Evolutionary conservation across 352 stramenopile species (phyloP).

Genomic region (Phytophthora hybrid): DNA sequence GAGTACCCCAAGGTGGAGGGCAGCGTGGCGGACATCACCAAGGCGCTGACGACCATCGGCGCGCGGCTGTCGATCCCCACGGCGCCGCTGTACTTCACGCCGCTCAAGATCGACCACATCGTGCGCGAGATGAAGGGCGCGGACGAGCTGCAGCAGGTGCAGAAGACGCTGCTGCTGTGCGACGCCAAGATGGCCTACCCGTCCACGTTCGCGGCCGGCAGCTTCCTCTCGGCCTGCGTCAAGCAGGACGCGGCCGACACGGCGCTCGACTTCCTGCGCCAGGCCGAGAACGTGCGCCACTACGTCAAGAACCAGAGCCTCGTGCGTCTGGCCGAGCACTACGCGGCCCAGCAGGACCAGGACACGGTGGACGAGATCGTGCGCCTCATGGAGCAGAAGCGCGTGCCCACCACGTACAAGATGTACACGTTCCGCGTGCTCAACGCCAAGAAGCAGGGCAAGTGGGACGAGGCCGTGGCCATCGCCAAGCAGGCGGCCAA

Average conservation of each 20-base stretch:
- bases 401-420: constrained; percentile 69
- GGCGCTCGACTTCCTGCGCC: constrained; percentile 75
- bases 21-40: constrained; percentile 74
- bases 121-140: constrained; percentile 83
- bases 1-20: constrained; percentile 86
- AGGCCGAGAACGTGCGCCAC: constrained; percentile 75
- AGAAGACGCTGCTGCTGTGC: constrained; percentile 77
- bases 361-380: constrained; percentile 70
- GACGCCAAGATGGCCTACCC: constrained; percentile 84
- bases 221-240: constrained; percentile 75
- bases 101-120: constrained; percentile 85
- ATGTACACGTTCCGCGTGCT: constrained; percentile 79
- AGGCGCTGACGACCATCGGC: constrained; percentile 74
- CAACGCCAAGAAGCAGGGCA: constrained; percentile 67
- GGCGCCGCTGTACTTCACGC: constrained; percentile 81
- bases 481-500: constrained; percentile 75
- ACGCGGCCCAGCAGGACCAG: constrained; percentile 58
- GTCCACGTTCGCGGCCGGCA: constrained; percentile 62
- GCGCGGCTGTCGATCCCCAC: constrained; percentile 81
- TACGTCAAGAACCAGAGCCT: constrained; percentile 85
- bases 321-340: constrained; percentile 78
- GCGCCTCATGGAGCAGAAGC: constrained; percentile 55
- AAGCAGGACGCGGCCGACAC: constrained; percentile 65
- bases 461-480: constrained; percentile 65
- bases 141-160: constrained; percentile 75